Conservation (phyloP, 2,329 filamentous ascomycete species). For the Elsinoe necatrix region DNA sequence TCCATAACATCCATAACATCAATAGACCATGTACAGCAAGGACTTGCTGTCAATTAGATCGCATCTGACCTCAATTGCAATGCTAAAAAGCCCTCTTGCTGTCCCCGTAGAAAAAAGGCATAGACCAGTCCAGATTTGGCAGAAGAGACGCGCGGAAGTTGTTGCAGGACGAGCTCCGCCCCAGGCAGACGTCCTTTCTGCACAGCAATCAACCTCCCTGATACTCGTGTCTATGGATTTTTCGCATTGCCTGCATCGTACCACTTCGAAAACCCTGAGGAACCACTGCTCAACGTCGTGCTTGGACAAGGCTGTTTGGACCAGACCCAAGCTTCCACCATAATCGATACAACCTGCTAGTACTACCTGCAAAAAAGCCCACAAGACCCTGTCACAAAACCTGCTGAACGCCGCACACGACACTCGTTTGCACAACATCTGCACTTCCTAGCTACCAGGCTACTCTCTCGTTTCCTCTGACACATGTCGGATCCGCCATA, state of each 20-base stretch:
- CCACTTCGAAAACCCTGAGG: not conserved
- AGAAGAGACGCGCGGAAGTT: not conserved
- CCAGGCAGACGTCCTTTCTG: not conserved
- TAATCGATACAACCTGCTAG: not conserved
- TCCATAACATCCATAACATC: not conserved
- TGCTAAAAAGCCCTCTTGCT: not conserved
- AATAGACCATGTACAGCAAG: not conserved
- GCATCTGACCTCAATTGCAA: not conserved
- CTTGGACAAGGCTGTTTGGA: not conserved
- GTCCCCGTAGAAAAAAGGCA: not conserved
- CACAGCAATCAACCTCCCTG: not conserved
- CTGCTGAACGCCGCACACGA: not conserved
- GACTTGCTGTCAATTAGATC: not conserved
- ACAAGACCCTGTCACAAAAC: constrained; percentile 2
- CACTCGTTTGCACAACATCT: not conserved
- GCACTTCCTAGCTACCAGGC: not conserved
- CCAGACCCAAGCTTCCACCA: not conserved
- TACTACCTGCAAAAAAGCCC: too few relatives aligned
- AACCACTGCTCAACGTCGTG: not conserved
- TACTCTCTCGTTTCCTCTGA: not conserved
- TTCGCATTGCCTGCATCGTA: not conserved
- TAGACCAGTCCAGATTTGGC: not conserved
- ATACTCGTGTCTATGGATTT: not conserved
- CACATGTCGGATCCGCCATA: constrained; percentile 5
- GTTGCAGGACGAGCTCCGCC: constrained; percentile 1